Evolutionary conservation across 768 basidiomycete genomes (phyloP).

Genomic region (Agaricus bisporus): DNA sequence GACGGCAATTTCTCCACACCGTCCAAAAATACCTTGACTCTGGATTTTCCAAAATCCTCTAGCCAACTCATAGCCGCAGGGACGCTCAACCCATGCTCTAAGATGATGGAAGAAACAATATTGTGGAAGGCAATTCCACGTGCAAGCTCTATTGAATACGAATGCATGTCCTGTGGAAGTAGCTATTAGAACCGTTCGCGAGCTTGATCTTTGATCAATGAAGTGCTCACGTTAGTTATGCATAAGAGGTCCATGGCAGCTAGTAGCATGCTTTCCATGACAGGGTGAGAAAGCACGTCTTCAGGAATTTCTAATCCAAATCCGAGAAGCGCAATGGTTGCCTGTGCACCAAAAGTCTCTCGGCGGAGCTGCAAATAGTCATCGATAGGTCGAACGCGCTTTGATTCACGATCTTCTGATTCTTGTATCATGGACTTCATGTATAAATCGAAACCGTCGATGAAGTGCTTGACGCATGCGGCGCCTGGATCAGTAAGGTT

Average conservation of each 20-base stretch:
- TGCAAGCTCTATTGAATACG: slow-evolving; percentile 16
- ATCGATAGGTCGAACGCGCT: slow-evolving; percentile 8
- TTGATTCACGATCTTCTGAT: slow-evolving; percentile 12
- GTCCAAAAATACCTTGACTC: slow-evolving; percentile 9
- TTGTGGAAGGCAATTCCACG: slow-evolving; percentile 16
- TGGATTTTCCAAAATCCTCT: slow-evolving; percentile 1
- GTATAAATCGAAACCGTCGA: slow-evolving; percentile 13
- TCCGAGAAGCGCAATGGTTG: slow-evolving; percentile 13
- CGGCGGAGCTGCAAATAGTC: slow-evolving; percentile 16
- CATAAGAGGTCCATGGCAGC: slow-evolving; percentile 14
- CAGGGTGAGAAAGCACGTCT: slow-evolving; percentile 17
- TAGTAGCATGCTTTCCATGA: slow-evolving; percentile 10
- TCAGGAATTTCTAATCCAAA: slow-evolving; percentile 19
- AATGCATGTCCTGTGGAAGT: slow-evolving; percentile 17
- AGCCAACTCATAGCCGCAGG: slow-evolving; percentile 15
- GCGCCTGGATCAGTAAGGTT: slow-evolving; percentile 8
- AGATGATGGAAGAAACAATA: slow-evolving; percentile 17
- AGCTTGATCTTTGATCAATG: background rate
- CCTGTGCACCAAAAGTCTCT: slow-evolving; percentile 14
- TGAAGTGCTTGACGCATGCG: slow-evolving; percentile 13
- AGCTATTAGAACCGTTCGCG: background rate
- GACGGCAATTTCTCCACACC: slow-evolving; percentile 10
- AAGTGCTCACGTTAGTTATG: slow-evolving; percentile 13
- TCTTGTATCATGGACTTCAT: slow-evolving; percentile 15
- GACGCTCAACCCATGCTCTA: slow-evolving; percentile 13